Base-by-base conservation (phyloP, 1,284 basidiomycete species). In the Trametes versicolor region DNA sequence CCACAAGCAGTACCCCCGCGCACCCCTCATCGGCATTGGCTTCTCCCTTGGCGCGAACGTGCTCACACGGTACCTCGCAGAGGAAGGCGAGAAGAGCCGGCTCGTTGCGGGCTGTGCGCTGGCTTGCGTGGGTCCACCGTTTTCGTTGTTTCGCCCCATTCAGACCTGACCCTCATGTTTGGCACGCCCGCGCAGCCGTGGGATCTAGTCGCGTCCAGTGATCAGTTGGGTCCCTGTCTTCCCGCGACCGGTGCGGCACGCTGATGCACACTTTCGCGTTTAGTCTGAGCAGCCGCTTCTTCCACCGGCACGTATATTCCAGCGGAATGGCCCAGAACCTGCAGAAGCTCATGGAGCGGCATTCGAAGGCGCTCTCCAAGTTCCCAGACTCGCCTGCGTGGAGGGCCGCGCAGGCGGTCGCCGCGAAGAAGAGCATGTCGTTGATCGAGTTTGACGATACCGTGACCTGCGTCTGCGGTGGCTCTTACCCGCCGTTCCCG, bases 21-120 rank as follows among this genome's bases (percentile, higher is more conserved):
- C 96, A 0, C 92, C 91, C 8, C 80, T 99, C 45, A 81, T 97
- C 37, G 97, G 94, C 13, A 80, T 98, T 32, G 96, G 96, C 7
- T 99, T 98, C 81, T 98, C 95, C 3, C 87, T 99, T 52, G 98
- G 97, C 57, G 95, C 96, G 43, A 95, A 95, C 73, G 91, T 99
- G 48, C 80, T 99, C 67, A 92, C 94, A n/a, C 87, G 95, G 67
- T 98, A 98, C 78, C 81, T 97, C 55, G 96, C 94, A 7, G 91
- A 98, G 77, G 92, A 97, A 74, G 93, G 93, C 10, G 83, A 86
- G n/a, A 73, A 81, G 10, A 92, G 90, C 65, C 87, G 95, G n/a
- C 79, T 99, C 21, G 82, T 82, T 52, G 88, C 91, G 0, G 96
- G 87, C 29, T 90, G 92, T 76, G 89, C 89, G 23, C 80, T 99